Base-by-base conservation (phyloP, 2,329 filamentous ascomycete genomes). In the Emericellopsis cladophorae region DNA sequence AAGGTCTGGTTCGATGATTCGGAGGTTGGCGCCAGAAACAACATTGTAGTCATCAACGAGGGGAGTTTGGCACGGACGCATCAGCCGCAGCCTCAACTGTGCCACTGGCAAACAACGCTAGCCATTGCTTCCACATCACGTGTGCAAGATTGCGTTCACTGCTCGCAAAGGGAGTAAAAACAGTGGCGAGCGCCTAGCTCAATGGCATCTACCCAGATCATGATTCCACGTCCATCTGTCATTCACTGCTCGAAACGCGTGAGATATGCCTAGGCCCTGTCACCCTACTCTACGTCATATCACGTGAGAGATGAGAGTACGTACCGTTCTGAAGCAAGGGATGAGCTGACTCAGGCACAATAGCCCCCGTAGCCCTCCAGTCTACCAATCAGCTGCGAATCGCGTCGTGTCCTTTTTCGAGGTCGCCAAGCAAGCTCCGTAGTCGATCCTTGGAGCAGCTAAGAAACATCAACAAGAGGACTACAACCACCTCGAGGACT, bases 371-470 rank as follows among this genome's bases (percentile, higher is more conserved):
- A 29, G 26, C 26, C 32, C 32, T 4, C 9, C n/a, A 21, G 16
- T 24, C 44, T 21, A 29, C 48, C 48, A 50, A 50, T 50, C 33
- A 48, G 41, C 46, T 45, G 39, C 37, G 43, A 42, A 40, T 46
- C 49, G 49, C 49, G 47, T 49, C 49, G 49, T 51, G 49, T 51
- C 49, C 47, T 51, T 44, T 51, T 50, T 43, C 26, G 35, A 40
- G 39, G 31, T 44, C 31, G 29, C 42, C 39, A 44, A 41, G 40
- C 40, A 44, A 41, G 40, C 40, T 42, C 40, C 29, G 21, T 36
- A 29, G 32, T 14, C 16, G 31, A 40, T 40, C 33, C 10, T 14
- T 9, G 5, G 15, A 14, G 32, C 31, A 41, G 39, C 42, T 44
- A 21, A 21, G 18, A 21, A 21, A 22, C 36, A 15, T 39, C 46